Percentiles rank a stretch among this genome's conserved stretches.
Conservation (phyloP, 768 basidiomycete species). For the Auriscalpium vulgare region DNA sequence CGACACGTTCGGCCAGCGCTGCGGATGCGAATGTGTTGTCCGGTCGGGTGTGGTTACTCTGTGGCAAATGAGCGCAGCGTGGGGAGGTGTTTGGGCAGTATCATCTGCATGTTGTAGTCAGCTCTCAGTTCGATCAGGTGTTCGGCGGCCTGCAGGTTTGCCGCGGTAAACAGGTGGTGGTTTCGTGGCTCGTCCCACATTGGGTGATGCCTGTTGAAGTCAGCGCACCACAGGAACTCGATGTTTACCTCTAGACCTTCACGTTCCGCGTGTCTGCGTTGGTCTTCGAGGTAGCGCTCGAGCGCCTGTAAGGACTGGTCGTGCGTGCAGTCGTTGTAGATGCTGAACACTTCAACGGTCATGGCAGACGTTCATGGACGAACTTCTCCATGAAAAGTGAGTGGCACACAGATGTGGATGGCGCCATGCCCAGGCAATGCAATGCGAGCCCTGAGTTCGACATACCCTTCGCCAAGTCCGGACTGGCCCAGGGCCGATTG, state of each 20-base stretch:
- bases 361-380: no score
- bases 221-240: constrained; percentile 22
- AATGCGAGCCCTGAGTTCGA: no score
- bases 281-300: neutral
- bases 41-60: constrained; percentile 3
- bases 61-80: constrained; percentile 25
- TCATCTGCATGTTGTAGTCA: constrained; percentile 25
- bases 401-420: no score
- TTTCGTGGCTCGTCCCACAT: constrained; percentile 30
- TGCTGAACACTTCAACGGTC: constrained; percentile 26
- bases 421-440: no score
- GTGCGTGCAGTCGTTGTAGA: constrained; percentile 29
- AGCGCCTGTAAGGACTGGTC: constrained; percentile 13
- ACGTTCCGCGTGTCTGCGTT: neutral
- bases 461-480: no score
- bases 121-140: constrained; percentile 21
- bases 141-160: constrained; percentile 17
- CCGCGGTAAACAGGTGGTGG: constrained; percentile 27
- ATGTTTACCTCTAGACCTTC: constrained; percentile 8
- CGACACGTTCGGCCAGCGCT: neutral
- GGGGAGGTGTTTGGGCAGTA: constrained; percentile 25
- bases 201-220: constrained; percentile 35
- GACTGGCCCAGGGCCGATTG: no score
- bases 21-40: neutral
- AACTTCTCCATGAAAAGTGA: no score